Percentiles rank a stretch among this genome's conserved stretches.
phyloP scores from a whole-genome alignment of 352 stramenopile genomes.

The Phytophthora hibernalis region DNA sequence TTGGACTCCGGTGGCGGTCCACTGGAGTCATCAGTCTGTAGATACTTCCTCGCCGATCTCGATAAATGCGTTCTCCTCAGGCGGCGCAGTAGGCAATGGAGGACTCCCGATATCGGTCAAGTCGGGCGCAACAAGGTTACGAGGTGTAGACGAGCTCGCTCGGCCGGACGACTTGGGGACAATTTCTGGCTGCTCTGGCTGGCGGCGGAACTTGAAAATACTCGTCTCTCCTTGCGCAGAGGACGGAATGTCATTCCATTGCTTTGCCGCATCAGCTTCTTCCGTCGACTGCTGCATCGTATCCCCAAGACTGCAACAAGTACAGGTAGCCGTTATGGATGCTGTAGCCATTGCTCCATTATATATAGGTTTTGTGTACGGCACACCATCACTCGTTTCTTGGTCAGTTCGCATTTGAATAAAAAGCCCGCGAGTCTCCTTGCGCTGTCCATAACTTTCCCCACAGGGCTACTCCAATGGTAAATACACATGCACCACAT shows the following conservation, averaged over 20 bases:
- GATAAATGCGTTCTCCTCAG: constrained; percentile 3
- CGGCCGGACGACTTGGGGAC: constrained; percentile 30
- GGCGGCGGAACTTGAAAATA: constrained; percentile 53
- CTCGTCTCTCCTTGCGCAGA: constrained; percentile 8
- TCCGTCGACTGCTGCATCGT: constrained; percentile 11
- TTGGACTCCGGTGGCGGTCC: neutral
- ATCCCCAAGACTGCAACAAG: neutral
- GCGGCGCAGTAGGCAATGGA: constrained; percentile 21
- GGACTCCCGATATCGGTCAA: constrained; percentile 21
- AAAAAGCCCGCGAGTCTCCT: constrained; percentile 30
- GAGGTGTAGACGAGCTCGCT: constrained; percentile 32
- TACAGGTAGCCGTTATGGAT: constrained; percentile 1
- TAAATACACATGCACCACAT: constrained; percentile 24
- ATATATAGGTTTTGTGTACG: constrained; percentile 22
- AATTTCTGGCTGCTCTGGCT: constrained; percentile 13
- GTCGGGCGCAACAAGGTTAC: constrained; percentile 50
- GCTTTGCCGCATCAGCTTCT: constrained; percentile 1
- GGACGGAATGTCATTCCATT: constrained; percentile 12
- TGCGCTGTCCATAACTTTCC: constrained; percentile 11
- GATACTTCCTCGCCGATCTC: constrained; percentile 29
- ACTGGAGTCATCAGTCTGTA: constrained; percentile 15
- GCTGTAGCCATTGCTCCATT: constrained; percentile 28
- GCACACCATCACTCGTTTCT: constrained; percentile 9
- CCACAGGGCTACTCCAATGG: constrained; percentile 30
- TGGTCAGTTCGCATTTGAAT: constrained; percentile 28